Percentiles rank a stretch among this genome's conserved stretches.
Conservation (phyloP, 2,329 filamentous ascomycete species). For the Pseudogymnoascus sp. region DNA sequence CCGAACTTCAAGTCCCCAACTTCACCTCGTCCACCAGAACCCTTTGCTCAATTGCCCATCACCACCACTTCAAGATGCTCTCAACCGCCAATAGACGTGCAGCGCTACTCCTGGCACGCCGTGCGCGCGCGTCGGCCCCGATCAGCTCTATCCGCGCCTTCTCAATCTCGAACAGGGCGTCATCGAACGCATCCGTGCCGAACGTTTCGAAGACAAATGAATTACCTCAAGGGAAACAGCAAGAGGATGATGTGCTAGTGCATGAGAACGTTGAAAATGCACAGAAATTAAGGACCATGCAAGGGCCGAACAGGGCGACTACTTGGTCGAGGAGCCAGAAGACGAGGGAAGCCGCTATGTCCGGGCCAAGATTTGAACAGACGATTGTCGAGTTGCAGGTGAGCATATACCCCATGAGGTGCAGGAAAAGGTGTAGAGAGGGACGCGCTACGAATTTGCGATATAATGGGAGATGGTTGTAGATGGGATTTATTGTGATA, state of each 20-base stretch:
- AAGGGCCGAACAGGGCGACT: slow-evolving; percentile 76
- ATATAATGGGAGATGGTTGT: neutral
- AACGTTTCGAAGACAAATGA: slow-evolving; percentile 48
- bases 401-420: slow-evolving; percentile 25
- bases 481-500: neutral
- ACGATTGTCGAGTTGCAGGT: slow-evolving; percentile 91
- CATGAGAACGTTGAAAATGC: slow-evolving; percentile 40
- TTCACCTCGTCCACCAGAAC: neutral
- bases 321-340: slow-evolving; percentile 85
- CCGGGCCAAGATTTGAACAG: slow-evolving; percentile 92
- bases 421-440: neutral
- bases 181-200: slow-evolving; percentile 32
- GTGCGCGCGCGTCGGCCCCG: neutral
- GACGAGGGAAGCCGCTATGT: slow-evolving; percentile 75
- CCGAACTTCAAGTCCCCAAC: slow-evolving; percentile 2
- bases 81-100: slow-evolving; percentile 4
- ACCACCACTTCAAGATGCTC: slow-evolving; percentile 3
- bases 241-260: slow-evolving; percentile 43
- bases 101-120: neutral
- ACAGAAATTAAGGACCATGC: slow-evolving; percentile 31
- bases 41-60: neutral
- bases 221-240: slow-evolving; percentile 39
- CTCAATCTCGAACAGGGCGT: slow-evolving; percentile 17
- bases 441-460: neutral
- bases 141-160: neutral